phyloP scores from a whole-genome alignment of 768 basidiomycete species.

The Cystobasidium ongulense region DNA sequence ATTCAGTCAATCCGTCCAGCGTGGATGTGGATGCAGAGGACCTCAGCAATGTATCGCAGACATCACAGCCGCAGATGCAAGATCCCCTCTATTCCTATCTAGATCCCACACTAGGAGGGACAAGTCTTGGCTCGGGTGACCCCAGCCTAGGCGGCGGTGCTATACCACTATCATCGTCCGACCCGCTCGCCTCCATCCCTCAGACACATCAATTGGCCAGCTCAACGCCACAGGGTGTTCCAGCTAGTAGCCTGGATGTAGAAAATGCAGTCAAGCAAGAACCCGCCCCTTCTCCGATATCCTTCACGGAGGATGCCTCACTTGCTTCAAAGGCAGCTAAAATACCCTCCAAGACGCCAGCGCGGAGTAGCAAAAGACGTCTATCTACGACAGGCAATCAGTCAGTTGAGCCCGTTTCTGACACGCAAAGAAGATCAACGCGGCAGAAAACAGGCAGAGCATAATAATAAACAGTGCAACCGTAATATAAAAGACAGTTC shows the following conservation, averaged over 20 bases:
- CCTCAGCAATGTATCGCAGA: neutral
- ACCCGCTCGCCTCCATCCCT: neutral
- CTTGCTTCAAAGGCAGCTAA: neutral
- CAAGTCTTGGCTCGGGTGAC: neutral
- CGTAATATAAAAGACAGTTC: neutral
- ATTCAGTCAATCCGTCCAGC: neutral
- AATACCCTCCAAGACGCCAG: neutral
- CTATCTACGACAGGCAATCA: neutral
- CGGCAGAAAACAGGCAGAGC: neutral
- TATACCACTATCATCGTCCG: neutral
- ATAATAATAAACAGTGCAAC: neutral
- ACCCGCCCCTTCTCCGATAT: neutral
- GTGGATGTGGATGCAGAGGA: neutral
- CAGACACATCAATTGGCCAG: neutral
- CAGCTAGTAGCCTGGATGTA: neutral
- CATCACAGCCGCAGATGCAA: neutral
- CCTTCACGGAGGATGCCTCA: neutral
- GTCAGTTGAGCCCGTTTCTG: neutral
- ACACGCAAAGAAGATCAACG: neutral
- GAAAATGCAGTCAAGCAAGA: neutral
- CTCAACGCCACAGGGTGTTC: neutral
- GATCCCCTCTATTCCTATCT: neutral
- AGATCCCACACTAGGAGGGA: neutral
- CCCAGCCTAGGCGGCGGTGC: neutral
- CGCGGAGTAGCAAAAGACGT: constrained; percentile 2